These are phyloP conservation scores for Solanum bulbocastanum DNA, from an alignment of 257 asterid species.

Conservation along the genomic window DNA sequence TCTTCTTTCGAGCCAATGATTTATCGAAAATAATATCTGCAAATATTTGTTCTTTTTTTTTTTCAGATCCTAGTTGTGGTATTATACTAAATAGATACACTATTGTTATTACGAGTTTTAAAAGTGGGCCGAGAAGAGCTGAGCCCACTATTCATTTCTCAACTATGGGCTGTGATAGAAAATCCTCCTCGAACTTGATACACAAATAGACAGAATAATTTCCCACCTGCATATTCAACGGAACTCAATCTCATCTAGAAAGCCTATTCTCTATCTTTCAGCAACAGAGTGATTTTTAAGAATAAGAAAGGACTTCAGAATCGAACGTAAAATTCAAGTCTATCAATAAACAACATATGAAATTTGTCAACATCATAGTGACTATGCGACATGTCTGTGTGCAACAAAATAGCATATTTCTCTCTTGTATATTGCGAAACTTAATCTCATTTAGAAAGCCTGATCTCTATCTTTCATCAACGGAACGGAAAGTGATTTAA, in stretches of 20 bases:
- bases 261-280: neutral
- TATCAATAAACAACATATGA: neutral
- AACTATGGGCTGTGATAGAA: neutral
- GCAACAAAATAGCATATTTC: no score
- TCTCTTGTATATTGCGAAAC: neutral
- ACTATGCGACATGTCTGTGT: neutral
- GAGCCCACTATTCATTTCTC: neutral
- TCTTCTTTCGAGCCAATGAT: no score
- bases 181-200: neutral
- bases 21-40: no score
- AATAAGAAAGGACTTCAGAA: neutral
- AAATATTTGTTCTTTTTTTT: accelerated
- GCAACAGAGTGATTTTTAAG: neutral
- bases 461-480: neutral
- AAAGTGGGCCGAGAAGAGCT: neutral
- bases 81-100: neutral
- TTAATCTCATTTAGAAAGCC: neutral
- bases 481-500: neutral
- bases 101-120: neutral
- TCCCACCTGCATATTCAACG: neutral
- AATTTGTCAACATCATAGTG: neutral
- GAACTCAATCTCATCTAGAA: neutral
- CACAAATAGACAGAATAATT: neutral
- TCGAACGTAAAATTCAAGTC: neutral
- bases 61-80: neutral